Evolutionary conservation across 352 stramenopile genomes (phyloP), one percentile per base, ranked within the genome.

Genomic region (Pythium diclinum): DNA sequence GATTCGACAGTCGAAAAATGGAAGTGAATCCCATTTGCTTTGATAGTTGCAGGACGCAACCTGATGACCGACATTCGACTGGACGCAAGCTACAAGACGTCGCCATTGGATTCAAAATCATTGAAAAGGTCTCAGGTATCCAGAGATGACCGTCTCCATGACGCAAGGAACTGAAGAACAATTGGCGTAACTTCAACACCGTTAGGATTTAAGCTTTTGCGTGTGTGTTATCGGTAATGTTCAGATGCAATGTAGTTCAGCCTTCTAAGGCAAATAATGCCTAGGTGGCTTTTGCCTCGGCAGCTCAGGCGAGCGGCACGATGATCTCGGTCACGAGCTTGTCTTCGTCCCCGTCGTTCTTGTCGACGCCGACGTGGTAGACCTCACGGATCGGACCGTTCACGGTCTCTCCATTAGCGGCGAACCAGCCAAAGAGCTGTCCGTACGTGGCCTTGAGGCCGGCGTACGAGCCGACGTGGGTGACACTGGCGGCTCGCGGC

Each of bases 361-460:
- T 36, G 28, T 75, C 59, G 69, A 72, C 75, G 32, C 64, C 69
- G 14, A 87, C 21, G 40, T 63, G 55, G 53, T 81, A 84, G 40
- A 84, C 67, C 40, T 87, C 78, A 17, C 78, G 74, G 13, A 73
- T 69, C 11, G 65, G 69, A 2, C 61, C 78, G 2, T 33, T 57
- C 40, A 75, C 62, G 1, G 54, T 68, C 34, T 80, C 57, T 9
- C 70, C 61, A 28, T 85, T 68, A 13, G 42, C 28, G 11, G 23
- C 59, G 42, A 84, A 69, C 76, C 76, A 87, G 17, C 17, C 44
- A 51, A 76, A 85, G 47, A 84, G 64, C 38, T 48, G 68, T 25
- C 53, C 11, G 65, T 87, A 87, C 11, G 63, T 62, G 5, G 44
- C 34, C 5, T 42, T 30, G n/a, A 79, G 69, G 0, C 59, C 62